Evolutionary conservation across 2,329 filamentous ascomycete genomes (phyloP).

Genomic region (Chaetomium sp.): DNA sequence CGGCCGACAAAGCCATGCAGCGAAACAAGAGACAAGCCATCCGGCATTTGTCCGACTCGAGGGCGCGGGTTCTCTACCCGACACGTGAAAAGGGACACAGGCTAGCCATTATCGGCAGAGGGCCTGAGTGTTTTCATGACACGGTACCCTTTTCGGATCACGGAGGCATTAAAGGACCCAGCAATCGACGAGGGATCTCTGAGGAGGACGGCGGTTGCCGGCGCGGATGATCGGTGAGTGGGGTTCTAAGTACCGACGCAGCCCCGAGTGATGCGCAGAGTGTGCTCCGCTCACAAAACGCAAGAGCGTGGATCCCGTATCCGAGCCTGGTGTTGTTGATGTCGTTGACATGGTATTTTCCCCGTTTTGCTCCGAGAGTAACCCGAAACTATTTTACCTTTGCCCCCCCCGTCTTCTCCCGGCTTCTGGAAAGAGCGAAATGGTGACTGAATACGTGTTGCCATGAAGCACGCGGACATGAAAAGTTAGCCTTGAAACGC

Average conservation of each 20-base stretch:
- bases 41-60: conserved; percentile 20
- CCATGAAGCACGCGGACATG: conserved; percentile 29
- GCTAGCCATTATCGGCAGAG: conserved; percentile 11
- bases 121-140: conserved; percentile 3
- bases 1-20: conserved; percentile 25
- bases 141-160: conserved; percentile 6
- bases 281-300: neutral
- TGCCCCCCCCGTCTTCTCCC: too few relatives aligned
- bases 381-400: too few relatives aligned
- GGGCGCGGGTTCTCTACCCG: conserved; percentile 19
- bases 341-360: neutral
- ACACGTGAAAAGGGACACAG: conserved; percentile 21
- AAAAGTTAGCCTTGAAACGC: conserved; percentile 24
- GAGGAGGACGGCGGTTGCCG: conserved; percentile 12
- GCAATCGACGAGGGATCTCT: neutral
- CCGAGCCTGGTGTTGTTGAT: conserved; percentile 5
- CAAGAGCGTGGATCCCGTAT: neutral
- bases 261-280: neutral
- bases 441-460: conserved; percentile 21
- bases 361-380: too few relatives aligned
- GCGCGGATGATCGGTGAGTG: conserved; percentile 2
- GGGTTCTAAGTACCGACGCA: neutral
- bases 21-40: conserved; percentile 20
- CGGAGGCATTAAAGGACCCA: conserved; percentile 4
- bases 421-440: conserved; percentile 16